phyloP scores from a whole-genome alignment of 2,329 filamentous ascomycete species.

The Aspergillus pseudotamarii region DNA sequence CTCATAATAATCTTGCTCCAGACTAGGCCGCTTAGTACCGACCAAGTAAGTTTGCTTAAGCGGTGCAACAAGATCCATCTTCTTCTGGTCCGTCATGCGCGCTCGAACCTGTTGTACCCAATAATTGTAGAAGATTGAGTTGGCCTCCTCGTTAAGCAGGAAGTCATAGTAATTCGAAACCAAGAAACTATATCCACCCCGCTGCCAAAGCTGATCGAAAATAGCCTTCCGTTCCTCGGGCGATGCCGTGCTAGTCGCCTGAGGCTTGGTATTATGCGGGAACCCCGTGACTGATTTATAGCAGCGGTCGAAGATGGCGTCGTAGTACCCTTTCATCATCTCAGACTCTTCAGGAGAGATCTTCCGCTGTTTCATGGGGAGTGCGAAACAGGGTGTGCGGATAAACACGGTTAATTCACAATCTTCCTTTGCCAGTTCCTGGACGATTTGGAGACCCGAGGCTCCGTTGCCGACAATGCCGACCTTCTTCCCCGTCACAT shows the following conservation, averaged over 20 bases:
- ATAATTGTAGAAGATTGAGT: conserved; percentile 56
- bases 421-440: conserved; percentile 58
- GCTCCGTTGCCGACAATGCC: conserved; percentile 59
- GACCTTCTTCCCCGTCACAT: conserved; percentile 52
- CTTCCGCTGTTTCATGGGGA: conserved; percentile 34
- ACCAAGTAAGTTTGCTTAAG: conserved; percentile 55
- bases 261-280: not conserved
- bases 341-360: conserved; percentile 26
- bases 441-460: conserved; percentile 58
- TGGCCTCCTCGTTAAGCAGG: conserved; percentile 44
- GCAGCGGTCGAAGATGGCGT: conserved; percentile 55
- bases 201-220: conserved; percentile 53
- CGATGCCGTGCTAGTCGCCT: conserved; percentile 55
- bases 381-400: conserved; percentile 66
- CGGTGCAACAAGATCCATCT: conserved; percentile 56
- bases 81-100: conserved; percentile 53
- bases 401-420: conserved; percentile 58
- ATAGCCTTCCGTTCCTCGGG: conserved; percentile 51
- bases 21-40: conserved; percentile 52
- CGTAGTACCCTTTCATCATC: conserved; percentile 47
- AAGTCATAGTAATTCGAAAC: conserved; percentile 51
- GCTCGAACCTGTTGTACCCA: conserved; percentile 55
- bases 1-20: conserved; percentile 56
- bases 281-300: conserved; percentile 61
- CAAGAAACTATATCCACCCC: conserved; percentile 59